Evolutionary conservation across 2,329 filamentous ascomycete species (phyloP), one percentile per base, ranked within the genome.

Genomic region (Chlorencoelia australis): DNA sequence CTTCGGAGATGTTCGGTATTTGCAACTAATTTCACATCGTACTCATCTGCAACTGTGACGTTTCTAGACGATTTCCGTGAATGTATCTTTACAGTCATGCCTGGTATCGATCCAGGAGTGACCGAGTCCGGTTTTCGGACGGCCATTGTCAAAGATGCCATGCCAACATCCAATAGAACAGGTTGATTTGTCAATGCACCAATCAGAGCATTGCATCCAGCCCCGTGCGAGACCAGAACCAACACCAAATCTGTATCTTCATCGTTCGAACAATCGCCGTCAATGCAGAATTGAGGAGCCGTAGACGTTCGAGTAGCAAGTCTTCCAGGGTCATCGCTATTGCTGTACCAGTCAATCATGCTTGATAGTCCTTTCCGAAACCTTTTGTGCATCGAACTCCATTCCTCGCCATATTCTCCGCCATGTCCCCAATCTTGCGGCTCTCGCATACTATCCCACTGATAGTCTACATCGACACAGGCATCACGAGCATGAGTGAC

Each of bases 161-260:
- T 83, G 18, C 80, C 81, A 11, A 96, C 82, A 54, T 96, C 88
- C 52, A 94, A 75, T 10, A 98, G 69, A 0, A 94, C 87, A 0
- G 91, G 89, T 52, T 94, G 83, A 42, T 89, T 83, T 0, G 88
- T 93, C 46, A 98, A 73, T 17, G 87, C 87, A 9, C 89, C 87
- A 44, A 98, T 88, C 29, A 98, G 63, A 2, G 91, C 91, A 62
- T 98, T 98, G 61, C 89, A 94, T 25, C 91, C 91, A 10, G 91
- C 91, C 16, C 89, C 89, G 55, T 98, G 91, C 0, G 91, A 94
- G 15, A 98, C 82, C 6, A 98, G 63, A 26, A 98, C 69, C 11
- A 98, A 66, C 2, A 96, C 79, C 2, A 87, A 73, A 49, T 94
- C 83, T 1, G 75, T 69, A 21, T 77, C 69, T 15, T 78, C 73